These are phyloP conservation scores for Nannochloropsis oceanica DNA, from an alignment of 108 stramenopile species.

Conservation along the genomic window DNA sequence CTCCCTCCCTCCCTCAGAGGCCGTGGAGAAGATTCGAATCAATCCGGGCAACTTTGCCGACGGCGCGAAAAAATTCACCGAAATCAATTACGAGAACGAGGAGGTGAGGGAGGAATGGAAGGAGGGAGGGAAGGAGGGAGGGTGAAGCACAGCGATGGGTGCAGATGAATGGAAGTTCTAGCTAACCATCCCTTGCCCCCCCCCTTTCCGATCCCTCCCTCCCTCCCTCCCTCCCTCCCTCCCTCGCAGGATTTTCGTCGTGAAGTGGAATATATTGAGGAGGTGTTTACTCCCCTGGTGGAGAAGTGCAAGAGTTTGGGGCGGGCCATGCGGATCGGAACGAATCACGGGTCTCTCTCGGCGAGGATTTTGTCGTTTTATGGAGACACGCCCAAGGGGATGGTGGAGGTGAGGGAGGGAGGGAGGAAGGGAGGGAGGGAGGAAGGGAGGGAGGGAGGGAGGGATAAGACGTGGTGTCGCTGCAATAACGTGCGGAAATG, in stretches of 20 bases:
- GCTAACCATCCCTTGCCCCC: background rate
- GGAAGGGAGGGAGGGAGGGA: too few species aligned
- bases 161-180: background rate
- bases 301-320: conserved; percentile 67
- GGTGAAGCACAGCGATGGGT: too few species aligned
- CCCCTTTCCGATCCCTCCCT: background rate
- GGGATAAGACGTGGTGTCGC: too few species aligned
- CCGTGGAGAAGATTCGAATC: conserved; percentile 89
- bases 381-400: conserved; percentile 91
- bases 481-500: too few species aligned
- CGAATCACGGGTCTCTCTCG: conserved; percentile 81
- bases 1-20: too few species aligned
- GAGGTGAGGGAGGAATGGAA: too few species aligned
- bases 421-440: too few species aligned
- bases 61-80: conserved; percentile 77
- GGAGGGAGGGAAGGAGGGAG: too few species aligned
- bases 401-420: too few species aligned
- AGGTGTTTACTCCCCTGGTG: conserved; percentile 50
- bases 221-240: background rate
- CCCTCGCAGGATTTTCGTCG: conserved; percentile 7
- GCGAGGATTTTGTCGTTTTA: conserved; percentile 75
- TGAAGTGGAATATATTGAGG: conserved; percentile 26
- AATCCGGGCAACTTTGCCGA: conserved; percentile 95
- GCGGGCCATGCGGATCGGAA: conserved; percentile 88
- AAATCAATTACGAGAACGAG: conserved; percentile 77